These are phyloP conservation scores for Lippia alba DNA, from an alignment of 305 asterid genomes.

Conservation along the genomic window DNA sequence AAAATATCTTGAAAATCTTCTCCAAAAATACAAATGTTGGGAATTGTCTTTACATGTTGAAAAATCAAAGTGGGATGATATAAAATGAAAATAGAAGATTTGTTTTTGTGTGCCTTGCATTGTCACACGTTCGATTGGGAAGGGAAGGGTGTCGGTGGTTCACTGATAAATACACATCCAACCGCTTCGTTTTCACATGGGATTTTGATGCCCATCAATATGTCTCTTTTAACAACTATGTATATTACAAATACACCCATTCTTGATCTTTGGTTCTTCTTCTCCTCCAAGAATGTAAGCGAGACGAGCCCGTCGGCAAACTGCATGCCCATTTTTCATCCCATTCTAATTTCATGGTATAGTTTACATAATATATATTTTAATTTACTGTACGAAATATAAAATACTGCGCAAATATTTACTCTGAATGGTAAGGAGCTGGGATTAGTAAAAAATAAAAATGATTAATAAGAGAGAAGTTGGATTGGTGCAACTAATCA, in stretches of 20 bases:
- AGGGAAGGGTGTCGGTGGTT: constrained; percentile 41
- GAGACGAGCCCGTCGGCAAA: not conserved
- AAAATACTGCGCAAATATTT: too few relatives aligned
- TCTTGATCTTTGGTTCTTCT: constrained; percentile 18
- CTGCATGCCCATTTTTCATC: not conserved
- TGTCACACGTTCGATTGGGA: too few relatives aligned
- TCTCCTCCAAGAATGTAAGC: not conserved
- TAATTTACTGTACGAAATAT: too few relatives aligned
- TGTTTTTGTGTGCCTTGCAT: too few relatives aligned
- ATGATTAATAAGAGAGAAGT: not conserved
- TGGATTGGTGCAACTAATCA: constrained; percentile 31
- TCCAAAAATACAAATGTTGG: too few relatives aligned
- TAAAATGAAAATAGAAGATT: too few relatives aligned
- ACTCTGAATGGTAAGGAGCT: too few relatives aligned
- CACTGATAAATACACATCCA: constrained; percentile 23
- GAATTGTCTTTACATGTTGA: too few relatives aligned
- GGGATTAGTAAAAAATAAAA: not conserved
- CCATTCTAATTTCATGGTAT: too few relatives aligned
- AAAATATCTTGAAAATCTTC: too few relatives aligned
- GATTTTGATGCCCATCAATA: not conserved
- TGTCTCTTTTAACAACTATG: not conserved
- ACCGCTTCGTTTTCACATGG: constrained; percentile 30
- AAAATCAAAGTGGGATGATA: too few relatives aligned
- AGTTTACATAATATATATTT: too few relatives aligned
- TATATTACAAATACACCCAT: not conserved